phyloP scores from a whole-genome alignment of 257 asterid species.

The Sherardia arvensis region DNA sequence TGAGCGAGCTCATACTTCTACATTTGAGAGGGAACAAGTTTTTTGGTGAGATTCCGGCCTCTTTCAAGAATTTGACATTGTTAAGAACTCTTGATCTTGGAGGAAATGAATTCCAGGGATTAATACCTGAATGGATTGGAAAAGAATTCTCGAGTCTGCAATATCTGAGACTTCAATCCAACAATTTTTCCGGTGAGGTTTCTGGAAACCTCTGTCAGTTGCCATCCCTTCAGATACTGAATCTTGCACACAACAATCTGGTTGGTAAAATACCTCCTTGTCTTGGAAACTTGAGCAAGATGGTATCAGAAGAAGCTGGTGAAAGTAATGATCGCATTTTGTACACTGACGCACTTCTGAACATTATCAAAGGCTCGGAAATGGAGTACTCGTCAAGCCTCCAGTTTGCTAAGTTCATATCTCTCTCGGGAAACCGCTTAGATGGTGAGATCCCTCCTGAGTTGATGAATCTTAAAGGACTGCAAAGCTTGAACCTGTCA shows the following conservation, averaged over 20 bases:
- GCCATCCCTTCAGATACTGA: conserved; percentile 15
- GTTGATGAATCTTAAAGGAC: not conserved
- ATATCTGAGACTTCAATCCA: conserved; percentile 17
- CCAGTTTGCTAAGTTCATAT: not conserved
- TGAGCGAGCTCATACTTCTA: conserved; percentile 7
- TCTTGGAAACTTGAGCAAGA: conserved; percentile 14
- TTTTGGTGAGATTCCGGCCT: not conserved
- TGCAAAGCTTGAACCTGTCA: conserved; percentile 15
- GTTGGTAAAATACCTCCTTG: conserved; percentile 20
- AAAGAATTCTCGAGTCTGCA: conserved; percentile 4
- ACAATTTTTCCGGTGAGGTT: conserved; percentile 17
- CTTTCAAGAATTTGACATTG: not conserved
- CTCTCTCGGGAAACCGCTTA: conserved; percentile 5
- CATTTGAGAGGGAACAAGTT: conserved; percentile 16
- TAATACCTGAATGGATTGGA: conserved; percentile 19
- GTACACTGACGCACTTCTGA: not conserved
- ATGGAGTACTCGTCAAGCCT: not conserved
- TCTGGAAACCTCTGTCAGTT: conserved; percentile 18
- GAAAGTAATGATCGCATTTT: not conserved
- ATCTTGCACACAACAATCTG: conserved; percentile 19
- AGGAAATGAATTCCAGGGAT: not conserved
- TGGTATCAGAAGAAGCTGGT: conserved; percentile 6
- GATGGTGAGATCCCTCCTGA: conserved; percentile 10
- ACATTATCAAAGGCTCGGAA: conserved; percentile 3
- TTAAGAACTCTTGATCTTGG: not conserved